These are phyloP conservation scores for Talaromyces liani DNA, from an alignment of 495 filamentous ascomycete genomes.

Conservation along the genomic window DNA sequence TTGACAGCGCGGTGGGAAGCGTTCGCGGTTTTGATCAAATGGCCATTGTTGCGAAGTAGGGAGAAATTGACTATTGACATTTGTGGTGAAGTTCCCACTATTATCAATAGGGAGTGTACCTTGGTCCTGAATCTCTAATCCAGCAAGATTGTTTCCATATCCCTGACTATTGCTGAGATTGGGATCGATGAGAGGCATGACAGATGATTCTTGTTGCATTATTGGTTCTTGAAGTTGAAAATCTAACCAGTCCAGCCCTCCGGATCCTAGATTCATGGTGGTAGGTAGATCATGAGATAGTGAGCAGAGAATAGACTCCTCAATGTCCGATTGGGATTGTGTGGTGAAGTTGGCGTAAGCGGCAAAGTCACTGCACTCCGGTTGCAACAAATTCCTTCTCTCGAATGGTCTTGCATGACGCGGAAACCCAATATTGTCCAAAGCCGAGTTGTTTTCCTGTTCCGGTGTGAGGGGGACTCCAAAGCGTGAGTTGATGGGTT, in stretches of 20 bases:
- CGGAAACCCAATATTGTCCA: background rate
- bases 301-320: background rate
- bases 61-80: background rate
- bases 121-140: background rate
- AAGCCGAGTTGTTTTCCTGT: background rate
- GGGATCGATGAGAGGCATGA: background rate
- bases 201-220: background rate
- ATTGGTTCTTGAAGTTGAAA: constrained; percentile 6
- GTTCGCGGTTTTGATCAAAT: constrained; percentile 3
- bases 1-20: background rate
- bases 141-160: background rate
- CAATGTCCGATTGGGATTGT: background rate
- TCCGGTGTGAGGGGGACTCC: background rate
- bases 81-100: background rate
- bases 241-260: constrained; percentile 6
- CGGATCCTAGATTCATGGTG: background rate
- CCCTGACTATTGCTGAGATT: background rate
- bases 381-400: background rate
- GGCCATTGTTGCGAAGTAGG: background rate
- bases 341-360: background rate
- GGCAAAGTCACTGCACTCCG: background rate
- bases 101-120: background rate
- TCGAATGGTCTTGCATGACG: background rate
- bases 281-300: background rate
- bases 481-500: background rate